Evolutionary conservation across 495 filamentous ascomycete genomes (phyloP), one percentile per base, ranked within the genome.

Genomic region (Tuber magnatum): DNA sequence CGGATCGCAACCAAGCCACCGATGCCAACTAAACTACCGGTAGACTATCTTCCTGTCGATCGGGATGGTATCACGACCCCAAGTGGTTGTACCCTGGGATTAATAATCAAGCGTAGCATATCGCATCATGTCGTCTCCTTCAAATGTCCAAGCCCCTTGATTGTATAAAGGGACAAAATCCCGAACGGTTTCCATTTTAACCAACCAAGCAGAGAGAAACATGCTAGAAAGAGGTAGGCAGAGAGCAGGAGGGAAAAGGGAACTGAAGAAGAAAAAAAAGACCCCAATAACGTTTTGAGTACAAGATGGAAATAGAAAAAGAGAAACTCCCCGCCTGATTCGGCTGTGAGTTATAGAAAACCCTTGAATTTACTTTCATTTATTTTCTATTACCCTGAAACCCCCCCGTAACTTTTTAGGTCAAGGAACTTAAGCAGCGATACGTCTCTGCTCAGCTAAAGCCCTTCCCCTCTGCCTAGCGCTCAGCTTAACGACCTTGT

Each of bases 401-500:
- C 40, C 39, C 46, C 46, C 68, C 28, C 28, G 44, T 61, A 68
- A 68, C 74, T 42, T 74, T 81, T 85, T 93, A 94, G 84, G 92
- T 88, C 14, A 65, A 61, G n/a, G 32, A 16, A 65, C 3, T 35
- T 65, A 65, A 82, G 92, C 87, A 75, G 91, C 92, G 86, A 97
- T 92, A 82, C 92, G 92, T 83, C 86, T 86, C 72, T 82, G 77
- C 81, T 84, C 84, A 86, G 92, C 90, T 82, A 91, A 85, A 85
- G 91, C 89, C 82, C 89, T 86, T 83, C 92, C 95, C 83, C 94
- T 92, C 89, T 97, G 95, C 86, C 93, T 91, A 74, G 92, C 91
- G 88, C 85, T 92, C 82, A 99, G 86, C 82, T 89, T 90, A 76
- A 84, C 82, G 69, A 85, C 81, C 79, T 91, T 88, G 76, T 88